Conservation (phyloP, 768 basidiomycete species). For the Auricularia sp. region DNA sequence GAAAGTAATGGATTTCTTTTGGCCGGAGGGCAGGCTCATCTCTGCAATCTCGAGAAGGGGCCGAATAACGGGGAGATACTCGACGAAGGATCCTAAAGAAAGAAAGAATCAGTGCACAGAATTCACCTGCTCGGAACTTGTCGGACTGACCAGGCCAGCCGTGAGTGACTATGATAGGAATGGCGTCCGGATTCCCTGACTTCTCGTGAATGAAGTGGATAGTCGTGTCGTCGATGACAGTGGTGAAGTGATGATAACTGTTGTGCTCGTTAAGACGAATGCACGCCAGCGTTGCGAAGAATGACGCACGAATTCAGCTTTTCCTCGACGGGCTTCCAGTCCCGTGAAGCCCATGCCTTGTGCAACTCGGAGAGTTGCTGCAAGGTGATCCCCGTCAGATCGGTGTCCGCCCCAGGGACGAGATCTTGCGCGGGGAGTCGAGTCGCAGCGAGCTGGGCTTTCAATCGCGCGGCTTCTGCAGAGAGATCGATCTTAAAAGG, state of each 20-base stretch:
- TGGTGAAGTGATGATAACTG: slow-evolving; percentile 6
- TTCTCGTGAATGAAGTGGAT: slow-evolving; percentile 8
- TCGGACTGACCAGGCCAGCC: slow-evolving; percentile 6
- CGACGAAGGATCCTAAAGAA: slow-evolving; percentile 1
- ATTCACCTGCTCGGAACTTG: background rate
- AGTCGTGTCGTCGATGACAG: slow-evolving; percentile 5
- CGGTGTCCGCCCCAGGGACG: no score
- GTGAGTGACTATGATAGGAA: slow-evolving; percentile 6
- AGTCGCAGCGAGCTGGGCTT: no score
- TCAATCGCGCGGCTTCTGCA: no score
- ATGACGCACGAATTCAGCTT: no score
- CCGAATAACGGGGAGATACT: slow-evolving; percentile 3
- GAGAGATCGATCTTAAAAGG: no score
- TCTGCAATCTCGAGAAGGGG: background rate
- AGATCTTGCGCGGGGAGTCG: no score
- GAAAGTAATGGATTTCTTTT: background rate
- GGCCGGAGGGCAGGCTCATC: background rate
- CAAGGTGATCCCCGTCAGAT: no score
- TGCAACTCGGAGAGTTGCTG: no score
- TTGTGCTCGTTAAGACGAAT: no score
- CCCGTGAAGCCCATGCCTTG: no score
- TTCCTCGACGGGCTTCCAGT: no score
- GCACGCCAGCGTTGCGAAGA: no score
- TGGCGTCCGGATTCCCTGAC: background rate
- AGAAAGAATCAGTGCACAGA: background rate